Percentiles rank a stretch among this genome's conserved stretches.
Conservation (phyloP, 139 green algal genomes). For the Tetraselmis chui region DNA sequence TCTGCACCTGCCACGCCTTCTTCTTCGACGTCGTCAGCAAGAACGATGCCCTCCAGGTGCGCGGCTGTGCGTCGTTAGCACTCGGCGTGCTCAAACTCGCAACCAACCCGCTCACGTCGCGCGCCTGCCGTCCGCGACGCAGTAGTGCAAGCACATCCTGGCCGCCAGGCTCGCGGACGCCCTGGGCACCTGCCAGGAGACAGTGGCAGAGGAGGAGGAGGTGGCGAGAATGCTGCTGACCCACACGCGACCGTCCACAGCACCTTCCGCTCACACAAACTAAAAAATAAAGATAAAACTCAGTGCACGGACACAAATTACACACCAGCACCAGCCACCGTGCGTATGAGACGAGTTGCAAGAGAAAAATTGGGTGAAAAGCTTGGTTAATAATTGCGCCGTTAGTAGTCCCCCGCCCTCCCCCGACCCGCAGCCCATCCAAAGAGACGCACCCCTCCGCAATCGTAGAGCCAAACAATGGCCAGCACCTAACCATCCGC, state of each 20-base stretch:
- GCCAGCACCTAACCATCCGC: no score
- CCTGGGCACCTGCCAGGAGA: not conserved
- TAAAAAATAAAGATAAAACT: no score
- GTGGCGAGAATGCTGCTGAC: not conserved
- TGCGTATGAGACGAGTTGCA: no score
- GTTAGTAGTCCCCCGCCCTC: no score
- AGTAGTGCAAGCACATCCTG: conserved; percentile 87
- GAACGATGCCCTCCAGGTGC: conserved; percentile 40
- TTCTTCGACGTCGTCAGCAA: conserved; percentile 65
- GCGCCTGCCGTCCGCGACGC: not conserved
- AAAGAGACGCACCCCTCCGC: no score
- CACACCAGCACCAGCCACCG: no score
- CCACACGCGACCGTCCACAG: not conserved
- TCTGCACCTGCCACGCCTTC: conserved; percentile 82
- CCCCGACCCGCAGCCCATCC: no score
- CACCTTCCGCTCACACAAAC: no score
- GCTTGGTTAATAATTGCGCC: no score
- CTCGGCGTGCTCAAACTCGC: not conserved
- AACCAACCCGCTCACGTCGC: not conserved
- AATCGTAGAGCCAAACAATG: no score
- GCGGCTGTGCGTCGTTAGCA: not conserved
- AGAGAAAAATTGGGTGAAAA: no score
- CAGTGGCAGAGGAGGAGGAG: not conserved
- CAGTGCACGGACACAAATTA: no score
- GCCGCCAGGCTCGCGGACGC: conserved; percentile 50